Evolutionary conservation across 2,329 filamentous ascomycete species (phyloP), one percentile per base, ranked within the genome.

Genomic region (Aureobasidium uvarum): DNA sequence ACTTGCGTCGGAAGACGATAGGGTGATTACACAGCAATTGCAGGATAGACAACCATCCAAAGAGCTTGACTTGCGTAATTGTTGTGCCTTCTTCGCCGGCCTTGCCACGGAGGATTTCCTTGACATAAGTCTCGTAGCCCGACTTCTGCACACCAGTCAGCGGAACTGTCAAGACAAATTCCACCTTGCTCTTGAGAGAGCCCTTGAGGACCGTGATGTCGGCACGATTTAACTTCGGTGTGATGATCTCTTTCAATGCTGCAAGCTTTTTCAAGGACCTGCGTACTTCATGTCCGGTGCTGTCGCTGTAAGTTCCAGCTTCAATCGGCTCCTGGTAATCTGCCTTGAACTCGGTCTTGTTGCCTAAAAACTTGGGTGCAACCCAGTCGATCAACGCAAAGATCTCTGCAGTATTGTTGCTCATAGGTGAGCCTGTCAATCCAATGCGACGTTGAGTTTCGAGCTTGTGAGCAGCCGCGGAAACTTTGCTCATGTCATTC

Each of bases 301-400:
- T 92, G 68, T 94, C 89, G 1, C 76, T 72, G 66, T 85, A 89
- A 1, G 93, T 81, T 0, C 93, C 93, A 13, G 83, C 78, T 63
- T 88, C 81, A 68, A 97, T 96, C 0, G 91, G 90, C 3, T 81
- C 82, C 5, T 86, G 84, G 72, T 89, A 96, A n/a, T 87, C 84
- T 0, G 81, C 74, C 23, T 81, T 83, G 74, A 97, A 97, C 71
- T 93, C 88, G 0, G 76, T 71, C 11, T 82, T 76, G 3, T 84
- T 81, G 0, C 91, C 92, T 2, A 96, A 81, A 73, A 91, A 96
- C 28, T 85, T 86, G 0, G 90, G 90, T 1, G 91, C 88, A 59
- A 95, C 86, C 91, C 92, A 96, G 68, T 93, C 85, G 66, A 96
- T 89, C 85, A 96, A 91, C n/a, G 87, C 80, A 72, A 88, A 92